Evolutionary conservation across 2,329 filamentous ascomycete genomes (phyloP), one percentile per base, ranked within the genome.

Genomic region (Nemania bipapillata): DNA sequence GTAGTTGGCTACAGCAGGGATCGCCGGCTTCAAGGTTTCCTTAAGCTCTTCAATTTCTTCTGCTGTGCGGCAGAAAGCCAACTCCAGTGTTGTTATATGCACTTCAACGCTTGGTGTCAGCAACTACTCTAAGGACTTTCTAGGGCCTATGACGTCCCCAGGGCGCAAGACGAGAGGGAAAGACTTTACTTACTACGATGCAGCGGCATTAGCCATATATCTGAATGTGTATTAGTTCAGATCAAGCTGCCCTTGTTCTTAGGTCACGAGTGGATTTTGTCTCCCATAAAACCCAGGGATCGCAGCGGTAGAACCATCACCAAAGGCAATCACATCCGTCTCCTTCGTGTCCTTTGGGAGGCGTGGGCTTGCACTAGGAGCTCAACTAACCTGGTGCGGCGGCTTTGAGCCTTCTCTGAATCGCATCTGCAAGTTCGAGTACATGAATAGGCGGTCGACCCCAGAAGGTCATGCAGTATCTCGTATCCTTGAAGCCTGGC

Each of bases 381-480:
- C 24, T 20, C 52, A 24, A 83, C 90, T 78, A 83, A 96, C 93
- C 87, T 40, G 93, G 92, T 15, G 90, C 90, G 22, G 88, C 85
- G 22, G 84, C 81, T 65, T 84, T 83, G 55, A 96, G 82, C 74
- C 88, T 85, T 57, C 85, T 79, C 79, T 97, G 95, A 32, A 97
- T 81, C 65, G 86, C 85, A 1, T 82, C 80, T 2, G 95, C 88
- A 66, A 98, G 81, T 22, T 86, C 81, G 53, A 91, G 84, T 20
- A 97, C 84, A 73, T 91, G 88, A 53, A 87, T 81, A 0, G 94
- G 92, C 17, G 95, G 95, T 6, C 94, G 86, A 3, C 92, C 93
- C 93, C 94, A 97, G 77, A 97, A 90, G 0, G 94, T 92, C 11
- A 97, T 84, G 77, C 94, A 96, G 76, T 97, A 86, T 47, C 95